Percentiles rank a stretch among this genome's conserved stretches.
Conservation (phyloP, 345 rosid species). For the Bruguiera parviflora region DNA sequence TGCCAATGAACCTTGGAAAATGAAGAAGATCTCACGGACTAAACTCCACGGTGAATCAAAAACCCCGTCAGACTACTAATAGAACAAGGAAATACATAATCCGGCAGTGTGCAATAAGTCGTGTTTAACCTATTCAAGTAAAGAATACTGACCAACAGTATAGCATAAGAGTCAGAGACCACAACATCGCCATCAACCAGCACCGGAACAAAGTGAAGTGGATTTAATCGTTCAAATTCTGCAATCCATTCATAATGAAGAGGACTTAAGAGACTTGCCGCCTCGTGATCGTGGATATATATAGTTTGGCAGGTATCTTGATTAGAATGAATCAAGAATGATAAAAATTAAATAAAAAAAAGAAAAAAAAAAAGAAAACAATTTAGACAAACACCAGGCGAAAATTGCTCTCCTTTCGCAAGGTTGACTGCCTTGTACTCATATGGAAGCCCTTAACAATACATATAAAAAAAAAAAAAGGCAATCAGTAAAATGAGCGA, state of each 20-base stretch:
- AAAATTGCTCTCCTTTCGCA: conserved; percentile 40
- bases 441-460: conserved; percentile 39
- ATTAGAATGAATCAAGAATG: not conserved
- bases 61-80: not conserved
- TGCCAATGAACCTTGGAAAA: not conserved
- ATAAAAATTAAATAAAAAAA: no score
- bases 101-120: no score
- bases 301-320: no score
- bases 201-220: conserved; percentile 44
- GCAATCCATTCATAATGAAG: conserved; percentile 17
- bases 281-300: not conserved
- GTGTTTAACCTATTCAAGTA: not conserved
- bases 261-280: not conserved
- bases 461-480: not conserved
- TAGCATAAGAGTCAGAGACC: conserved; percentile 52
- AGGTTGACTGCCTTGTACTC: conserved; percentile 48
- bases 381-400: conserved; percentile 31
- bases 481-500: not conserved
- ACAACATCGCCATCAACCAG: conserved; percentile 48
- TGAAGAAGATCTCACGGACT: not conserved
- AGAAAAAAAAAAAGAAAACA: not conserved
- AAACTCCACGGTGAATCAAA: not conserved
- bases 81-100: not conserved
- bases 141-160: conserved; percentile 41
- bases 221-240: conserved; percentile 48